Conservation (phyloP, 2,329 filamentous ascomycete species). For the Fusarium succisae region DNA sequence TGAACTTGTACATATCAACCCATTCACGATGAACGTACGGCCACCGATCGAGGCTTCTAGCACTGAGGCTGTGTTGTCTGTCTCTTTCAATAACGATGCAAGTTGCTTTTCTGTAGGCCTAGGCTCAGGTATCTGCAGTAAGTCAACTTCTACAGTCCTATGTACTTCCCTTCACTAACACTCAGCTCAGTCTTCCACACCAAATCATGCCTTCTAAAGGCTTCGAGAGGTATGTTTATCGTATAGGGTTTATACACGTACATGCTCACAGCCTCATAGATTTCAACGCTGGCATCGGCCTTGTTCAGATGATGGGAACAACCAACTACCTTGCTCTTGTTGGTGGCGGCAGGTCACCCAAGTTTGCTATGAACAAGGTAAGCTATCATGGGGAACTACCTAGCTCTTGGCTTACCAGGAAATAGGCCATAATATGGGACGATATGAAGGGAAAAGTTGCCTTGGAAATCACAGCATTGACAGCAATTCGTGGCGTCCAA, state of each 20-base stretch:
- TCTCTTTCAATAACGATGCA: conserved; percentile 85
- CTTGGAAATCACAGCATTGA: conserved; percentile 82
- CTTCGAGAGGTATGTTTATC: conserved; percentile 54
- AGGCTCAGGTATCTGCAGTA: conserved; percentile 86
- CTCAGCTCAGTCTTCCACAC: conserved; percentile 71
- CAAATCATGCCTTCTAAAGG: conserved; percentile 75
- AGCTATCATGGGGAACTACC: neutral
- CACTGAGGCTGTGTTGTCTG: conserved; percentile 80
- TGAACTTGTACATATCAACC: conserved; percentile 5
- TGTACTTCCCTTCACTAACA: conserved; percentile 20
- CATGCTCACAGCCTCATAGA: conserved; percentile 55
- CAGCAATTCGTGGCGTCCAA: conserved; percentile 81
- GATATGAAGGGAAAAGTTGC: conserved; percentile 77
- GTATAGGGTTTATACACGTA: neutral
- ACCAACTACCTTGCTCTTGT: conserved; percentile 90
- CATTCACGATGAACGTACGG: conserved; percentile 81
- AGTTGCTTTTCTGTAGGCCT: conserved; percentile 89
- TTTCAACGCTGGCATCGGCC: conserved; percentile 83
- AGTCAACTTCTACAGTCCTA: conserved; percentile 42
- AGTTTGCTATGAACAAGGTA: conserved; percentile 88
- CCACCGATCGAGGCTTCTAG: conserved; percentile 82
- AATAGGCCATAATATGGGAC: conserved; percentile 87
- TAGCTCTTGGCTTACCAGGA: neutral
- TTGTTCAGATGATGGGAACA: conserved; percentile 86
- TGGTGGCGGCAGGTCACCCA: conserved; percentile 85